phyloP scores from a whole-genome alignment of 108 stramenopile species.

The Stephanodiscus triporus region DNA sequence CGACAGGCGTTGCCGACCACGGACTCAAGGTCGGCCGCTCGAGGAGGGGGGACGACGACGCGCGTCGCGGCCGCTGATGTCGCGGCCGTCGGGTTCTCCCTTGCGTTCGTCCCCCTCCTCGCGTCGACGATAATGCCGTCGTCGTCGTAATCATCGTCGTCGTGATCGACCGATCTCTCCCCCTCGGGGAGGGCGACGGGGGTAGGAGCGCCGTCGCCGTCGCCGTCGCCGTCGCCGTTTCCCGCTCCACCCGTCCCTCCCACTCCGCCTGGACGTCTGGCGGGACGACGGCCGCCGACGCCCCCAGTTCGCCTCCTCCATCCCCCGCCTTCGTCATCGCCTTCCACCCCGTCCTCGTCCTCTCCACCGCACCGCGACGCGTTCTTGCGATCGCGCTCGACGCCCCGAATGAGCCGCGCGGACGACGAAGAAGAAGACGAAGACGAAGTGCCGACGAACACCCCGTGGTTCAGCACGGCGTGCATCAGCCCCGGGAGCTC shows the following conservation, averaged over 20 bases:
- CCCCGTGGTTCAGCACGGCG: slow-evolving; percentile 42
- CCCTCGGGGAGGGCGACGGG: not conserved
- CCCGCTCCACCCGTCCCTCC: not conserved
- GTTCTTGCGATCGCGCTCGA: not conserved
- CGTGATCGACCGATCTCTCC: not conserved
- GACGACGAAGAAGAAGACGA: not conserved
- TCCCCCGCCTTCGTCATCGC: not conserved
- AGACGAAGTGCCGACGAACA: not conserved
- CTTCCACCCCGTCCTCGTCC: not conserved
- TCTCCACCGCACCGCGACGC: not conserved
- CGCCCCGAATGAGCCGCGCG: not conserved
- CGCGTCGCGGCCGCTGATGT: not conserved
- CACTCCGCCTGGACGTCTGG: not conserved
- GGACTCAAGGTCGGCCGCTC: slow-evolving; percentile 54
- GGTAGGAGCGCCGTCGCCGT: not conserved
- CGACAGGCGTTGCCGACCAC: slow-evolving; percentile 59
- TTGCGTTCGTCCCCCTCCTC: not conserved
- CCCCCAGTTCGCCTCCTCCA: not conserved
- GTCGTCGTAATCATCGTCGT: not conserved
- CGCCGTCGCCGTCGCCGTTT: not conserved
- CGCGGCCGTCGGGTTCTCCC: not conserved
- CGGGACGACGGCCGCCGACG: not conserved
- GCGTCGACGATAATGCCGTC: not conserved
- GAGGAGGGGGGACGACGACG: not conserved
- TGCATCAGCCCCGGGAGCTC: slow-evolving; percentile 40